phyloP scores from a whole-genome alignment of 768 basidiomycete species.

The Tubosaeta brunneosetosa region DNA sequence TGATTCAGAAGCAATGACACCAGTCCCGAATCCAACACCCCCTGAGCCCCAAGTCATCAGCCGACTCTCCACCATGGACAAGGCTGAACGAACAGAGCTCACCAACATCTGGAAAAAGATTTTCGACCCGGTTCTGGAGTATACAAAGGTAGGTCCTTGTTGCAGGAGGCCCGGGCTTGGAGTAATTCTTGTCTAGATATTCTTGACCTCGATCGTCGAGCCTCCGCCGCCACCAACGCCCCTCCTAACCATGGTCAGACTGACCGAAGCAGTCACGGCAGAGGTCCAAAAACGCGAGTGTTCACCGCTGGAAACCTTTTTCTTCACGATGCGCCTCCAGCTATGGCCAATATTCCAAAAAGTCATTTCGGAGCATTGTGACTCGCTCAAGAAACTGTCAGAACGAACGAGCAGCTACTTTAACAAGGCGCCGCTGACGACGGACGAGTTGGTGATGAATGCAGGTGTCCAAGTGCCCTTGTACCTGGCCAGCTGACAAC shows the following conservation, averaged over 20 bases:
- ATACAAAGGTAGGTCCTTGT: constrained; percentile 57
- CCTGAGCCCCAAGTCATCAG: constrained; percentile 22
- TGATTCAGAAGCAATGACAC: constrained; percentile 48
- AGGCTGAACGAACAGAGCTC: constrained; percentile 56
- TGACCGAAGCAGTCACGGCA: constrained; percentile 74
- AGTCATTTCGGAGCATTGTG: constrained; percentile 77
- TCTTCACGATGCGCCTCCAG: constrained; percentile 74
- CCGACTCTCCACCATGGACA: constrained; percentile 37
- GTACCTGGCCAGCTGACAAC: neutral
- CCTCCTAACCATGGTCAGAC: constrained; percentile 85
- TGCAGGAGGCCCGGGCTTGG: neutral
- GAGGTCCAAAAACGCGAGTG: constrained; percentile 77
- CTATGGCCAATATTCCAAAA: constrained; percentile 96
- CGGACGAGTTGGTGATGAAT: constrained; percentile 60
- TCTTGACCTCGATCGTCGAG: constrained; percentile 63
- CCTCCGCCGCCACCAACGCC: constrained; percentile 70
- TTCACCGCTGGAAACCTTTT: constrained; percentile 73
- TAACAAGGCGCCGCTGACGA: constrained; percentile 55
- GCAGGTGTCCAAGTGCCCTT: constrained; percentile 35
- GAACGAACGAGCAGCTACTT: constrained; percentile 68
- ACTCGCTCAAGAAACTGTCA: constrained; percentile 75
- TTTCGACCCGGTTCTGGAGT: constrained; percentile 86
- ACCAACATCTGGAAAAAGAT: constrained; percentile 86
- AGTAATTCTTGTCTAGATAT: constrained; percentile 42
- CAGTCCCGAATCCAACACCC: constrained; percentile 26